These are phyloP conservation scores for Senna tora DNA, from an alignment of 306 rosid genomes.

Conservation along the genomic window DNA sequence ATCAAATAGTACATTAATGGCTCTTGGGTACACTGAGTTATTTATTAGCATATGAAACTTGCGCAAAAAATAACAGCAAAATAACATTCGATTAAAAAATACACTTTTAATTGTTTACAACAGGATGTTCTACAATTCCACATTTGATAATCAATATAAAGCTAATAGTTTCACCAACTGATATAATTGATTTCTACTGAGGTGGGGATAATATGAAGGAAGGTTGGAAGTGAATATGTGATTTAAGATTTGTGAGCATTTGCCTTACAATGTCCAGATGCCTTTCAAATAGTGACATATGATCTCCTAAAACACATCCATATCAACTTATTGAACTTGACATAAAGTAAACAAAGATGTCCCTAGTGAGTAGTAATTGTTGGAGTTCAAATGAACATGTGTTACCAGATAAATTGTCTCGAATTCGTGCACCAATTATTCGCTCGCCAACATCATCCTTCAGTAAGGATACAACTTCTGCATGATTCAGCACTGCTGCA, in stretches of 20 bases:
- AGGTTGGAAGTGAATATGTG: not conserved
- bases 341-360: not conserved
- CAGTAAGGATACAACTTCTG: constrained; percentile 80
- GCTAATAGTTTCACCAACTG: not conserved
- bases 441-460: constrained; percentile 75
- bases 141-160: constrained; percentile 25
- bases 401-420: constrained; percentile 84
- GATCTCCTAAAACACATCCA: not conserved
- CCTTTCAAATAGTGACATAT: constrained; percentile 7
- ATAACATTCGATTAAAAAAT: constrained; percentile 5
- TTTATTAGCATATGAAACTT: constrained; percentile 24
- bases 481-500: constrained; percentile 97
- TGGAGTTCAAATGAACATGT: constrained; percentile 6
- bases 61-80: not conserved
- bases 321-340: not conserved
- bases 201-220: not conserved
- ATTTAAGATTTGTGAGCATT: not conserved
- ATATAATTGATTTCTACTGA: constrained; percentile 1
- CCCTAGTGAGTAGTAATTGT: not conserved
- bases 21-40: constrained; percentile 5
- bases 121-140: constrained; percentile 1
- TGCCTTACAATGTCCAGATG: not conserved
- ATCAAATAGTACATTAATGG: not conserved
- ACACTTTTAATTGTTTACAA: not conserved
- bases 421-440: constrained; percentile 82